These are phyloP conservation scores for Orbilia oligospora DNA, from an alignment of 2,329 filamentous ascomycete species.

Conservation along the genomic window DNA sequence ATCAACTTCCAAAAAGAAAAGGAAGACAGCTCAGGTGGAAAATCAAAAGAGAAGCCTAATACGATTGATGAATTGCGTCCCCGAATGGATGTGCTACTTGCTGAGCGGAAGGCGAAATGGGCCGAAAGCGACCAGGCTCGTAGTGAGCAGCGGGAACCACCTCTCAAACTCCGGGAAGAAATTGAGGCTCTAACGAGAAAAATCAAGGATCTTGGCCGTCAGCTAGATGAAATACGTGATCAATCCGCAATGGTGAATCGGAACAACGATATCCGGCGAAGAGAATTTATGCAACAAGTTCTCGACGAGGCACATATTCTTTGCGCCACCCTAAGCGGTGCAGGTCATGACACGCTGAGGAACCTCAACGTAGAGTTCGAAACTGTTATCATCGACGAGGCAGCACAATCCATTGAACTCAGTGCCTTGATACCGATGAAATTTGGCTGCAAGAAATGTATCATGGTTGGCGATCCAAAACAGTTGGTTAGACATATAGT, in stretches of 20 bases:
- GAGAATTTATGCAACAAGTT: constrained; percentile 89
- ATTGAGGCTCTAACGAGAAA: constrained; percentile 83
- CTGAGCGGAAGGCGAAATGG: constrained; percentile 68
- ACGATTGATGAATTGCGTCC: constrained; percentile 66
- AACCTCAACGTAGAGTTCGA: constrained; percentile 95
- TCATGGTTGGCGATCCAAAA: constrained; percentile 97
- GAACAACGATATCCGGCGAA: constrained; percentile 86
- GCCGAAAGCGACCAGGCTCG: constrained; percentile 76
- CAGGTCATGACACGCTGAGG: constrained; percentile 97
- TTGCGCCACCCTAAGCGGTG: constrained; percentile 94
- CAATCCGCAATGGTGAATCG: constrained; percentile 84
- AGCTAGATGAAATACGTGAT: constrained; percentile 90
- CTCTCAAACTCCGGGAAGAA: constrained; percentile 76
- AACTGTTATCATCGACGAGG: constrained; percentile 98
- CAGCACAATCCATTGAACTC: constrained; percentile 96
- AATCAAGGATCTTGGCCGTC: constrained; percentile 77
- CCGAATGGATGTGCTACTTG: constrained; percentile 79
- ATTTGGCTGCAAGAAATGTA: constrained; percentile 96
- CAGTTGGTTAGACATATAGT: constrained; percentile 73
- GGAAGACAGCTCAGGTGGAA: constrained; percentile 67
- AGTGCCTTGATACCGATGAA: constrained; percentile 97
- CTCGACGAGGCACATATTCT: constrained; percentile 92
- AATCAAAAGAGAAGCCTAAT: constrained; percentile 65
- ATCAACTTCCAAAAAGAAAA: constrained; percentile 72
- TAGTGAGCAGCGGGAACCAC: constrained; percentile 68